Conservation (phyloP, 768 basidiomycete species). For the Serendipita sp. region DNA sequence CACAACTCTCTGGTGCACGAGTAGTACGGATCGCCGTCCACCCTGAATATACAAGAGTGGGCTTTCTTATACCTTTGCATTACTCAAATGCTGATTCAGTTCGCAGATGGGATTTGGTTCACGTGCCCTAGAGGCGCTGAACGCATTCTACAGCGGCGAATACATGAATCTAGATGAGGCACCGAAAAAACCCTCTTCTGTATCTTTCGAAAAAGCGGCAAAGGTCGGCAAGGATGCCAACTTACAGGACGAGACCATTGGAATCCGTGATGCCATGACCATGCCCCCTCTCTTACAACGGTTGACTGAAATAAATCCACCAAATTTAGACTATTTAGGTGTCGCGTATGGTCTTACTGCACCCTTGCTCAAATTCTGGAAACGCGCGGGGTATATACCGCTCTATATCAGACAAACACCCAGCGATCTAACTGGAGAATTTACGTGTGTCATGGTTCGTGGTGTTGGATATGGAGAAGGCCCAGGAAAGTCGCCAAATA, state of each 20-base stretch:
- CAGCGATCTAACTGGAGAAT: conserved; percentile 92
- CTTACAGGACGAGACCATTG: conserved; percentile 65
- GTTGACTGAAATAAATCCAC: conserved; percentile 77
- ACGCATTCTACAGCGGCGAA: conserved; percentile 86
- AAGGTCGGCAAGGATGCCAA: conserved; percentile 24
- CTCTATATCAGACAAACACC: conserved; percentile 85
- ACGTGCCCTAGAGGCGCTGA: conserved; percentile 69
- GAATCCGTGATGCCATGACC: conserved; percentile 48
- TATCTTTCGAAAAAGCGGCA: background rate
- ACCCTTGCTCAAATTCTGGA: conserved; percentile 78
- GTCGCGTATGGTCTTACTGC: conserved; percentile 92
- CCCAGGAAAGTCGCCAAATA: conserved; percentile 22
- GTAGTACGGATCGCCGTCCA: conserved; percentile 89
- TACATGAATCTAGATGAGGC: conserved; percentile 74
- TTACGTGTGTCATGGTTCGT: conserved; percentile 89
- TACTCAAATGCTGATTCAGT: background rate
- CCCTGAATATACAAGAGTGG: conserved; percentile 81
- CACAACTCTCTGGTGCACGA: conserved; percentile 83
- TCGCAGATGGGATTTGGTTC: conserved; percentile 91
- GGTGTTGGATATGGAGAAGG: conserved; percentile 54
- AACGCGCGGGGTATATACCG: conserved; percentile 78
- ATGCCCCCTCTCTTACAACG: conserved; percentile 93
- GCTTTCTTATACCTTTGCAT: conserved; percentile 16
- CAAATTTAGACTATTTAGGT: conserved; percentile 82
- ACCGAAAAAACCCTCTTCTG: conserved; percentile 7